Evolutionary conservation across 345 rosid species (phyloP).

Genomic region (Linum usitatissimum): DNA sequence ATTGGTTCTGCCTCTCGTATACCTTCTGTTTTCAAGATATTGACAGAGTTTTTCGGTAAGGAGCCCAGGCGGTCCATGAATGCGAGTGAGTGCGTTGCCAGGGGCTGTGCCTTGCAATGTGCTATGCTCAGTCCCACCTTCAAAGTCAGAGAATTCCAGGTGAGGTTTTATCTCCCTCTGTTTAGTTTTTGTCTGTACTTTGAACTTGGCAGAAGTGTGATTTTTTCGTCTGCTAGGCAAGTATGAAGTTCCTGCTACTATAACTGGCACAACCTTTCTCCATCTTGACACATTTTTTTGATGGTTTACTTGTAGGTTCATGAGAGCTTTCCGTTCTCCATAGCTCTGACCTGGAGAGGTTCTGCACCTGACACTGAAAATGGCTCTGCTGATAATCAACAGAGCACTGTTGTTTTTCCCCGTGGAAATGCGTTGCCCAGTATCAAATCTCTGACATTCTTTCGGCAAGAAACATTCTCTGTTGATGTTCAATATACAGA

Average conservation of each 20-base stretch:
- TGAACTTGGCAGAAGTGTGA: background rate
- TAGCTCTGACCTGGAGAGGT: conserved; percentile 78
- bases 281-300: background rate
- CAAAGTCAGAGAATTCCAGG: conserved; percentile 97
- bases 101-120: conserved; percentile 85
- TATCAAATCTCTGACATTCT: conserved; percentile 73
- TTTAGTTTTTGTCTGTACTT: background rate
- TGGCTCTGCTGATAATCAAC: conserved; percentile 59
- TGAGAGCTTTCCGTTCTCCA: conserved; percentile 76
- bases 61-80: conserved; percentile 97
- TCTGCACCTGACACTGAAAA: conserved; percentile 50
- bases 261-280: background rate
- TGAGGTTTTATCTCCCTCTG: conserved; percentile 9
- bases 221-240: background rate
- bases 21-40: conserved; percentile 68
- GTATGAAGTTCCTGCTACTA: background rate
- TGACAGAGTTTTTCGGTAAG: conserved; percentile 87
- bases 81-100: conserved; percentile 94
- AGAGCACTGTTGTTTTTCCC: conserved; percentile 66
- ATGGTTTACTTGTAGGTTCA: conserved; percentile 40
- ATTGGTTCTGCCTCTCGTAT: conserved; percentile 86
- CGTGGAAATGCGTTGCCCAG: conserved; percentile 87
- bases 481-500: conserved; percentile 73
- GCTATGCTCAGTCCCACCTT: conserved; percentile 97
- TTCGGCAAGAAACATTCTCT: conserved; percentile 59